Percentiles rank a stretch among this genome's conserved stretches.
Evolutionary conservation across 164 flowering plant species (phyloP).

Genomic region (Vitis cinerea): DNA sequence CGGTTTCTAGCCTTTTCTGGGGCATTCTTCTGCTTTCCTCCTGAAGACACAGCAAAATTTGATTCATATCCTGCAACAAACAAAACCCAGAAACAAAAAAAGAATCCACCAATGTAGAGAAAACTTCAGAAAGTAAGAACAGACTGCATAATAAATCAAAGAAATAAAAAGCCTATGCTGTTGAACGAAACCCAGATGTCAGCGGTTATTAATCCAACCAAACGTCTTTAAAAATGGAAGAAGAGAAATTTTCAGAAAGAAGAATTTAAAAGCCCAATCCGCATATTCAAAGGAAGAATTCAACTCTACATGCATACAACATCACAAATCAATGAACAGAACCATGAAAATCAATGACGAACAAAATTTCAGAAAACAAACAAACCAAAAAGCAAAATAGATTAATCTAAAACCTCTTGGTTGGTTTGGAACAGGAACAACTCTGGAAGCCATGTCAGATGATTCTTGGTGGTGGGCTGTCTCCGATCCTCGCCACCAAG

Average conservation of each 20-base stretch:
- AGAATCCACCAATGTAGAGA: background rate
- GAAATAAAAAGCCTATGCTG: too few relatives aligned
- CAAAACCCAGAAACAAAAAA: background rate
- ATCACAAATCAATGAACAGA: background rate
- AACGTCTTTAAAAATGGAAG: background rate
- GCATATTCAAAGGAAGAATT: too few relatives aligned
- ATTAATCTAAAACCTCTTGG: slow-evolving; percentile 14
- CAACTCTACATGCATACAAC: too few relatives aligned
- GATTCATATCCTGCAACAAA: background rate
- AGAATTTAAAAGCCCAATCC: too few relatives aligned
- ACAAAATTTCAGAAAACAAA: background rate
- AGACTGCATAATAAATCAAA: too few relatives aligned
- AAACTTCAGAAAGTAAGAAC: too few relatives aligned
- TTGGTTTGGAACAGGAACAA: slow-evolving; percentile 15
- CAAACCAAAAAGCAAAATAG: background rate
- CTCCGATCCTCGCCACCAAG: slow-evolving; percentile 51
- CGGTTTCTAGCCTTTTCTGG: slow-evolving; percentile 32
- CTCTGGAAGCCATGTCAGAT: slow-evolving; percentile 38
- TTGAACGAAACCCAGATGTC: background rate
- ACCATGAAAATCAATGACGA: background rate
- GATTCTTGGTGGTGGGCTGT: slow-evolving; percentile 15
- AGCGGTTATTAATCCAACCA: background rate
- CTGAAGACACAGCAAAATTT: slow-evolving; percentile 1
- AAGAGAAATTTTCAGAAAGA: too few relatives aligned
- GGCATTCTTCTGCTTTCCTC: slow-evolving; percentile 29